These are phyloP conservation scores for Coemansia sp. DNA, from an alignment of 192 early-diverging fungal genomes.

Conservation along the genomic window DNA sequence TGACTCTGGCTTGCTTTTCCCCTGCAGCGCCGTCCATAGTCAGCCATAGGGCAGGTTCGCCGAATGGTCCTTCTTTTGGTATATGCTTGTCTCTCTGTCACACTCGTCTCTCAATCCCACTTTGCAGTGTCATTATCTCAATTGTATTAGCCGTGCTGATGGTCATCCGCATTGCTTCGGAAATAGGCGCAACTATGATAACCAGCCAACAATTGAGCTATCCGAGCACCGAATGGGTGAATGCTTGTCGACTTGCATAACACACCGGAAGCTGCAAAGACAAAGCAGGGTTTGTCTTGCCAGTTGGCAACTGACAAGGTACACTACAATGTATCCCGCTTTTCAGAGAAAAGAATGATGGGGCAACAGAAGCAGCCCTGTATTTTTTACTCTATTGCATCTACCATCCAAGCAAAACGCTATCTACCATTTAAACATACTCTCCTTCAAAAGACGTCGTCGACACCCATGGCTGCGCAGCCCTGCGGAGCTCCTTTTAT, in stretches of 20 bases:
- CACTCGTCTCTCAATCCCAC: slow-evolving; percentile 4
- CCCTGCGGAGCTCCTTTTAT: background rate
- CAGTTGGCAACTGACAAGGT: slow-evolving; percentile 13
- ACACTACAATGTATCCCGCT: slow-evolving; percentile 3
- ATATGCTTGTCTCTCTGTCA: slow-evolving; percentile 4
- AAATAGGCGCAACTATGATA: slow-evolving; percentile 3
- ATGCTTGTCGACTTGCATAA: background rate
- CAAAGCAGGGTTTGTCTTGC: background rate
- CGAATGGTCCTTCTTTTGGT: slow-evolving; percentile 10
- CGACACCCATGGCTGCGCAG: background rate
- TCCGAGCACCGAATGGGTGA: slow-evolving; percentile 9
- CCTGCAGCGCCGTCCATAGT: slow-evolving; percentile 4
- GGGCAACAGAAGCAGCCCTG: background rate
- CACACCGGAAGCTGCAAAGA: background rate
- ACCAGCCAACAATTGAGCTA: slow-evolving; percentile 5
- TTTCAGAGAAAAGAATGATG: background rate
- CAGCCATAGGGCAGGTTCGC: slow-evolving; percentile 5
- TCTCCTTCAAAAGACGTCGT: too few species aligned
- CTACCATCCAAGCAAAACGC: background rate
- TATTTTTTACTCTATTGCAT: slow-evolving; percentile 1
- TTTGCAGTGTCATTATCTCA: slow-evolving; percentile 6
- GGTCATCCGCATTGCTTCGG: background rate
- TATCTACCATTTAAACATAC: background rate
- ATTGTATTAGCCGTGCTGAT: slow-evolving; percentile 3
- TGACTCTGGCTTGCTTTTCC: background rate